Evolutionary conservation across 2,329 filamentous ascomycete species (phyloP), one percentile per base, ranked within the genome.

Genomic region (Curvularia verruculosa): DNA sequence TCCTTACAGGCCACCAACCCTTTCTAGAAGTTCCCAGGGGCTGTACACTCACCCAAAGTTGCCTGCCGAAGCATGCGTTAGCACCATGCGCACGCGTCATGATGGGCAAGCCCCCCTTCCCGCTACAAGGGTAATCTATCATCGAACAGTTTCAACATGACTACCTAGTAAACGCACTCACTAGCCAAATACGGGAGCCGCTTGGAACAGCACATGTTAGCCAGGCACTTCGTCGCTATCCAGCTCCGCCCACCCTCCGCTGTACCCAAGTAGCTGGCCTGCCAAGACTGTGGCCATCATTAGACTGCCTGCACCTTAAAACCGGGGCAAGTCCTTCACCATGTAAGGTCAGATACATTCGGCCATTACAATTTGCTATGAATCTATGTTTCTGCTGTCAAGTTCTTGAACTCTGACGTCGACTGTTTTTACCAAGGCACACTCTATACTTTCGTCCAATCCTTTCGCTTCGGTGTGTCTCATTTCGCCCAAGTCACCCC

Each of bases 101-200:
- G 45, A 26, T 54, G 58, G 58, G 66, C 61, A 62, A 67, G 67
- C 66, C 68, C n/a, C 65, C 66, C 61, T 50, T 58, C 61, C 58
- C 61, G 60, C 56, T 59, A 65, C 70, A 68, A 50, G 57, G 58
- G 60, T 62, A 59, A 54, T 60, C 49, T 56, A 54, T 59, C 58
- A 59, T 43, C 56, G 41, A 26, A 48, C 44, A 55, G 52, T 47
- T 45, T 57, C 50, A 58, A 54, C 44, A 44, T 45, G 52, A 36
- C 49, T 63, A 62, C 40, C 40, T 26, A 56, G 59, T 59, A 52
- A 56, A 48, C 53, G 49, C 52, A 49, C 44, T 48, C 40, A 39
- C 59, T 63, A 54, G 48, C 60, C 55, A 48, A 59, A 54, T 43
- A 57, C 63, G 58, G 60, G 53, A 64, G 29, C 39, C 19, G 23